Percentiles rank a stretch among this genome's conserved stretches.
These are phyloP conservation scores for Alternaria triticimaculans DNA, from an alignment of 2,329 filamentous ascomycete species.

Conservation along the genomic window DNA sequence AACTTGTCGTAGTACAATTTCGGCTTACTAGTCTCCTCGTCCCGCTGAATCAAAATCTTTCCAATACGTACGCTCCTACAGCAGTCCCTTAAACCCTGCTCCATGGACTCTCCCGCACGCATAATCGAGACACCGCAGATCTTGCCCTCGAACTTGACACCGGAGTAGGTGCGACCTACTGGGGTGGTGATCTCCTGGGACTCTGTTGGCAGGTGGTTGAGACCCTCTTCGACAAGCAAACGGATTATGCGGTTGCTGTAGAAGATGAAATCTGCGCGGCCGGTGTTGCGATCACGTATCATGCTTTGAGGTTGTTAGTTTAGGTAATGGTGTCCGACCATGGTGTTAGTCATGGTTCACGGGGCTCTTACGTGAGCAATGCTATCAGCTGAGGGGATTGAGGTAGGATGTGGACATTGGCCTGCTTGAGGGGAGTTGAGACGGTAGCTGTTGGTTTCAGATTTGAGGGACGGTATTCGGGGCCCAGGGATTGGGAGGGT, in stretches of 20 bases:
- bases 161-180: constrained; percentile 84
- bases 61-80: constrained; percentile 97
- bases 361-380: constrained; percentile 82
- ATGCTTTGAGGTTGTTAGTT: constrained; percentile 65
- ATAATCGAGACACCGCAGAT: constrained; percentile 99
- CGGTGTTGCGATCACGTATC: constrained; percentile 90
- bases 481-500: constrained; percentile 72
- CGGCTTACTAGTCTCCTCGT: constrained; percentile 91
- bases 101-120: constrained; percentile 98
- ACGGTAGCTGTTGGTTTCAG: constrained; percentile 89
- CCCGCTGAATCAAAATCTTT: constrained; percentile 96
- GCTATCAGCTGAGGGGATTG: constrained; percentile 98
- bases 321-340: background rate
- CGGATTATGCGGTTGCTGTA: constrained; percentile 99
- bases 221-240: constrained; percentile 91
- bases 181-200: constrained; percentile 90
- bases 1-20: constrained; percentile 98
- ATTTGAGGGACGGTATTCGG: constrained; percentile 75
- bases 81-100: constrained; percentile 93
- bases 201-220: constrained; percentile 94
- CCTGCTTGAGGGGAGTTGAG: constrained; percentile 78
- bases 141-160: constrained; percentile 95
- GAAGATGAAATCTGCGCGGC: constrained; percentile 97
- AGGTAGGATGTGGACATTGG: constrained; percentile 87
- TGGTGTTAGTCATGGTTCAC: constrained; percentile 6